phyloP scores from a whole-genome alignment of 805 yeast genomes.

The Millerozyma miso region DNA sequence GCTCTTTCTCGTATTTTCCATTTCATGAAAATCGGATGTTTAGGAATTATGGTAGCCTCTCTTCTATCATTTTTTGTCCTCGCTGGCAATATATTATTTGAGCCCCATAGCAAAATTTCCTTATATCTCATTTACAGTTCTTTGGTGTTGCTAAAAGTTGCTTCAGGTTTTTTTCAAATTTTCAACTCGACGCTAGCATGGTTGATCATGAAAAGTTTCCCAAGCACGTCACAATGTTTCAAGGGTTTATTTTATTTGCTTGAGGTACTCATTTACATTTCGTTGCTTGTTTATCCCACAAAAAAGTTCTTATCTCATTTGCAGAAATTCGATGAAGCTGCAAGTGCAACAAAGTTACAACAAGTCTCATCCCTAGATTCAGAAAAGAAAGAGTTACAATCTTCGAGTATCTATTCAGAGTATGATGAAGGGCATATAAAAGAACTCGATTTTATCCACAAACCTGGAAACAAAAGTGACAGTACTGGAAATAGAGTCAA shows the following conservation, averaged over 20 bases:
- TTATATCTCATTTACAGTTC: not conserved
- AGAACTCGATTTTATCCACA: not conserved
- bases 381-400: not conserved
- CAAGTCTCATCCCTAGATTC: not conserved
- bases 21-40: constrained; percentile 6
- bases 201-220: constrained; percentile 3
- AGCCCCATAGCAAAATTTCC: not conserved
- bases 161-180: not conserved
- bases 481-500: not conserved
- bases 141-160: not conserved
- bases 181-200: constrained; percentile 2
- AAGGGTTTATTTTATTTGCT: constrained; percentile 1
- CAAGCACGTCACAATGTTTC: constrained; percentile 1
- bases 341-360: not conserved
- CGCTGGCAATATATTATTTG: not conserved
- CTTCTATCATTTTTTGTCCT: constrained; percentile 1
- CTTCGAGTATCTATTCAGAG: constrained; percentile 1
- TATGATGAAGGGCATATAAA: not conserved
- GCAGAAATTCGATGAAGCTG: not conserved
- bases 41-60: constrained; percentile 10
- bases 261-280: not conserved
- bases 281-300: not conserved
- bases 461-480: not conserved
- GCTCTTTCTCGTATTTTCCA: constrained; percentile 4
- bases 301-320: not conserved